phyloP scores from a whole-genome alignment of 1,284 basidiomycete genomes.

The Trametes pubescens region DNA sequence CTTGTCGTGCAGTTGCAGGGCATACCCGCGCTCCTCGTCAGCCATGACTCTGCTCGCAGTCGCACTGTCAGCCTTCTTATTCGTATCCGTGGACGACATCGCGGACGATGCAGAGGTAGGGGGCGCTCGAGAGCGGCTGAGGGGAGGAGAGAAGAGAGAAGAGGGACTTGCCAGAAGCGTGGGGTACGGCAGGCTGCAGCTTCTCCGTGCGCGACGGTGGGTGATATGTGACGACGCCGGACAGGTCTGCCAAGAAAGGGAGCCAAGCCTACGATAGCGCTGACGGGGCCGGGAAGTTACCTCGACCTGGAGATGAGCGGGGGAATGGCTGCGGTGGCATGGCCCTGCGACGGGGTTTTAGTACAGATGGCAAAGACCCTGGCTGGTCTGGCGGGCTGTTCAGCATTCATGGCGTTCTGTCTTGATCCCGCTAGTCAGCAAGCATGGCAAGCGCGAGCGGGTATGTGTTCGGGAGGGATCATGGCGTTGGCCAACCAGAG shows the following conservation, averaged over 20 bases:
- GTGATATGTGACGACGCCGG: slow-evolving; percentile 14
- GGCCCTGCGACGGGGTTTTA: not conserved
- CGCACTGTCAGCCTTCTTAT: slow-evolving; percentile 21
- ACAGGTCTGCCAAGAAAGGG: slow-evolving; percentile 13
- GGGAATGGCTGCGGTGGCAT: not conserved
- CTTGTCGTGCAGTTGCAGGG: slow-evolving; percentile 15
- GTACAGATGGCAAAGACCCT: not conserved
- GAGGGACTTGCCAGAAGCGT: slow-evolving; percentile 25
- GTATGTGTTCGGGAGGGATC: no score
- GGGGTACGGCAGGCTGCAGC: slow-evolving; percentile 13
- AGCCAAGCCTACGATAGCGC: slow-evolving; percentile 5
- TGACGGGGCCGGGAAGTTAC: slow-evolving; percentile 9
- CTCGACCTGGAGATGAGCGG: slow-evolving; percentile 8
- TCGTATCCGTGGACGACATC: slow-evolving; percentile 10
- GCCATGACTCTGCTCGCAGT: slow-evolving; percentile 22
- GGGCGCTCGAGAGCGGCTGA: not conserved
- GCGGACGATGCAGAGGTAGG: not conserved
- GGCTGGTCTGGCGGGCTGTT: not conserved
- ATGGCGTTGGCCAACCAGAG: not conserved
- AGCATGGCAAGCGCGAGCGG: not conserved
- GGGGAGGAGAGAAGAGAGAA: slow-evolving; percentile 1
- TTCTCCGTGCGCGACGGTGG: not conserved
- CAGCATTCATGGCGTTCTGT: not conserved
- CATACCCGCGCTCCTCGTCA: slow-evolving; percentile 30
- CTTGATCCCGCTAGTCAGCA: not conserved